Conservation (phyloP, 1,284 basidiomycete species). For the Takashimella tepidaria region DNA sequence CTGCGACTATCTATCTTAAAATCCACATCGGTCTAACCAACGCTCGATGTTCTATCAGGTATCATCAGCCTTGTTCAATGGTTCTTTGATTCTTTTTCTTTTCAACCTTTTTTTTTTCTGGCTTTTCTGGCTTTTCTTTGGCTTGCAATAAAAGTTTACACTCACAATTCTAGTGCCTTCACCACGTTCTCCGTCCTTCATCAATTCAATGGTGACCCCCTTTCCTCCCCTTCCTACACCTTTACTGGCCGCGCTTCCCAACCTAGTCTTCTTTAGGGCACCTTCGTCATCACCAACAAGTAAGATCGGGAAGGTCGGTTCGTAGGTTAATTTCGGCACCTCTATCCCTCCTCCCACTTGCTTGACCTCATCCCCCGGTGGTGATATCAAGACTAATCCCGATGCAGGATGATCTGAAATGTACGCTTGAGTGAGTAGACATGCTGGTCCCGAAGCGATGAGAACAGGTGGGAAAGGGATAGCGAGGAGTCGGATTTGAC, state of each 20-base stretch:
- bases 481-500: slow-evolving; percentile 48
- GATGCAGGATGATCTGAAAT: slow-evolving; percentile 61
- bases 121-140: too few species aligned
- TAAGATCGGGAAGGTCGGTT: slow-evolving; percentile 60
- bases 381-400: slow-evolving; percentile 59
- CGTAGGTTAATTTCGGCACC: slow-evolving; percentile 56
- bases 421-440: slow-evolving; percentile 60
- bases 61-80: slow-evolving; percentile 11
- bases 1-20: too few species aligned
- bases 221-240: slow-evolving; percentile 38
- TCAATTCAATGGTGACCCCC: slow-evolving; percentile 33
- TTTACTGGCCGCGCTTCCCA: slow-evolving; percentile 18
- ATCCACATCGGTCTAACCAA: slow-evolving; percentile 47
- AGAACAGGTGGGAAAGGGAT: slow-evolving; percentile 63
- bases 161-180: slow-evolving; percentile 36
- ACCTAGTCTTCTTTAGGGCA: slow-evolving; percentile 8
- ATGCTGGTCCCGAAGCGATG: slow-evolving; percentile 53
- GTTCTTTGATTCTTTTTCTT: too few species aligned
- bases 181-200: slow-evolving; percentile 27
- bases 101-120: too few species aligned
- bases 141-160: slow-evolving; percentile 1
- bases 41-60: slow-evolving; percentile 45
- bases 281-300: slow-evolving; percentile 30
- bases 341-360: slow-evolving; percentile 23
- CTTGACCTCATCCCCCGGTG: slow-evolving; percentile 46